These are phyloP conservation scores for Phaeotremella fagi DNA, from an alignment of 768 basidiomycete genomes.

Conservation along the genomic window DNA sequence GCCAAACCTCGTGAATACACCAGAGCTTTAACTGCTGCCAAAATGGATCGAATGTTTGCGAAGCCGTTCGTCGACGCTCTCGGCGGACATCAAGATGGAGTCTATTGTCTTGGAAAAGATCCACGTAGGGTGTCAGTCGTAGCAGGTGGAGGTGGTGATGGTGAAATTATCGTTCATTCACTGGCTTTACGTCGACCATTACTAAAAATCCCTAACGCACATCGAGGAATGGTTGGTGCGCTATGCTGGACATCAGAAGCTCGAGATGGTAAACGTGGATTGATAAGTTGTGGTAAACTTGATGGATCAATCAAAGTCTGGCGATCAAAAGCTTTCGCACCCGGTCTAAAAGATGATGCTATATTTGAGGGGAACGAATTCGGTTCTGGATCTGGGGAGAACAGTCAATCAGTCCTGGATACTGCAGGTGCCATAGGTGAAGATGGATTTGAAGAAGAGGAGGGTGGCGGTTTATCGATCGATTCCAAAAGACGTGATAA, in stretches of 20 bases:
- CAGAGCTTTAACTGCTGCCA: constrained; percentile 87
- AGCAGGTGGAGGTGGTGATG: constrained; percentile 93
- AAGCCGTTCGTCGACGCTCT: constrained; percentile 87
- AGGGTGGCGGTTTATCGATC: constrained; percentile 40
- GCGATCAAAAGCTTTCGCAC: constrained; percentile 43
- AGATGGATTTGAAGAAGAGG: constrained; percentile 34
- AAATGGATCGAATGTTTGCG: constrained; percentile 96
- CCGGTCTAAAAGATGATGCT: constrained; percentile 42
- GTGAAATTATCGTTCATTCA: constrained; percentile 80
- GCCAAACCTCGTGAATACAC: constrained; percentile 86
- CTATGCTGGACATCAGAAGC: constrained; percentile 47
- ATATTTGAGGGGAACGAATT: constrained; percentile 44
- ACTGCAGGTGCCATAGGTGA: constrained; percentile 41
- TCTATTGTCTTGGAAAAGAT: constrained; percentile 72
- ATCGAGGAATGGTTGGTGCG: constrained; percentile 49
- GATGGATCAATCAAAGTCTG: constrained; percentile 49
- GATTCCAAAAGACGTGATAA: constrained; percentile 35
- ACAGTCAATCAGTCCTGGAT: constrained; percentile 32
- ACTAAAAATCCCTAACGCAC: constrained; percentile 48
- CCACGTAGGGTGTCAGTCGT: constrained; percentile 69
- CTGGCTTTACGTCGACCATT: constrained; percentile 44
- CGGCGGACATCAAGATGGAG: constrained; percentile 89
- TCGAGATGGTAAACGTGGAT: constrained; percentile 40
- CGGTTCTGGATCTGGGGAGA: constrained; percentile 15
- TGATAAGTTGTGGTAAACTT: constrained; percentile 46